Conservation (phyloP, 805 yeast species). For the Komagataella pastoris region DNA sequence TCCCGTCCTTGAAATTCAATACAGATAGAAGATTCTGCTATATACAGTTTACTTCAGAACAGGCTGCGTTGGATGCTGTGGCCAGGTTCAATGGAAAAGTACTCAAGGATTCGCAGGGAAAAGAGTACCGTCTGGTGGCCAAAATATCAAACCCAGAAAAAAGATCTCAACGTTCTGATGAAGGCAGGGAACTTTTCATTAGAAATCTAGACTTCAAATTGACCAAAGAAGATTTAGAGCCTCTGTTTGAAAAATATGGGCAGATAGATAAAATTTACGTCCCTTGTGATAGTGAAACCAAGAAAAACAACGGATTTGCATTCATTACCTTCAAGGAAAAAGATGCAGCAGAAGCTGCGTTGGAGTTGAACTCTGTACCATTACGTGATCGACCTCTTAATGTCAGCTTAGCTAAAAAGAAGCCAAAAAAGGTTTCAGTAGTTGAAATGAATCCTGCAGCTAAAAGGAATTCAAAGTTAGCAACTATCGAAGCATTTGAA, state of each 20-base stretch:
- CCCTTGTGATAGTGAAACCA: conserved; percentile 26
- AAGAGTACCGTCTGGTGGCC: conserved; percentile 30
- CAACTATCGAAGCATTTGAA: conserved; percentile 12
- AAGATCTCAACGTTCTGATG: conserved; percentile 28
- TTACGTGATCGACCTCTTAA: conserved; percentile 33
- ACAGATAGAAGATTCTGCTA: conserved; percentile 61
- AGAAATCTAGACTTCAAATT: conserved; percentile 37
- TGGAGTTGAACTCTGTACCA: conserved; percentile 21
- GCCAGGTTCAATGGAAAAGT: conserved; percentile 22
- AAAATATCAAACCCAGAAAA: conserved; percentile 48
- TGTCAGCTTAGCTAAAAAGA: conserved; percentile 33
- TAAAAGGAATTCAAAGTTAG: conserved; percentile 8
- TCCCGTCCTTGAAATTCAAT: conserved; percentile 49
- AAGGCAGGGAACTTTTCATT: conserved; percentile 44
- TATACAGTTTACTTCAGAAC: conserved; percentile 34
- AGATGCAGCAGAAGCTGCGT: conserved; percentile 33
- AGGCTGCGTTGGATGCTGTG: conserved; percentile 32
- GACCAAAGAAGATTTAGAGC: conserved; percentile 22
- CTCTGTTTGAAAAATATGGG: conserved; percentile 37
- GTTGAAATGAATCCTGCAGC: neutral
- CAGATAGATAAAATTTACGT: conserved; percentile 34
- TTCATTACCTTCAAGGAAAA: conserved; percentile 37
- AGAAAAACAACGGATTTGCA: conserved; percentile 47
- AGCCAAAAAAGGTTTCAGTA: conserved; percentile 4
- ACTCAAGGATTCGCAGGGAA: conserved; percentile 15